Evolutionary conservation across 495 filamentous ascomycete genomes (phyloP).

Genomic region (Aspergillus cavernicola): DNA sequence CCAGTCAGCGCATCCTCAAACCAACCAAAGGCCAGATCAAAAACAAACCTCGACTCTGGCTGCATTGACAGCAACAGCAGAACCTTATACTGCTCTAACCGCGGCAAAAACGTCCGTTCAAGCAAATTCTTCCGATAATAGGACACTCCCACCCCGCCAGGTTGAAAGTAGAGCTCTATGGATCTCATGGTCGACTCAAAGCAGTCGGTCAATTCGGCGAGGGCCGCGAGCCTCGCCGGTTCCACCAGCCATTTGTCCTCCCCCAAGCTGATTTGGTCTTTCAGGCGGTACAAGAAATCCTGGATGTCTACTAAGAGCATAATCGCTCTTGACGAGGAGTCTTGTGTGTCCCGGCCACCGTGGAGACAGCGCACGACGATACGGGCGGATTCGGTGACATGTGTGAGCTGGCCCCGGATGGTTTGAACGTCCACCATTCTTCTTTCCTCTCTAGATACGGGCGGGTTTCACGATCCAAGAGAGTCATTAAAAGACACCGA

Average conservation of each 20-base stretch:
- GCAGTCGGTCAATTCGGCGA: conserved; percentile 21
- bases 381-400: conserved; percentile 15
- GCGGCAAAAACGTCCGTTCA: conserved; percentile 24
- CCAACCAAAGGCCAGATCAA: background rate
- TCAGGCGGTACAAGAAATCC: conserved; percentile 23
- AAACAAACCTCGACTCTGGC: conserved; percentile 24
- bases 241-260: conserved; percentile 29
- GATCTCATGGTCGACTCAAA: conserved; percentile 24
- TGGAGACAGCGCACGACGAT: conserved; percentile 22
- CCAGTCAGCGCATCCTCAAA: background rate
- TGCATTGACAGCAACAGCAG: conserved; percentile 29
- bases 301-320: conserved; percentile 19
- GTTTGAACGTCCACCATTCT: conserved; percentile 19
- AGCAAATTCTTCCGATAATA: conserved; percentile 29
- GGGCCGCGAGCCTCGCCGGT: conserved; percentile 11
- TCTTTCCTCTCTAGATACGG: too few species aligned
- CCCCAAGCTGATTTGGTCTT: conserved; percentile 25
- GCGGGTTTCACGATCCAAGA: too few species aligned
- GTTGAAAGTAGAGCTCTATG: conserved; percentile 33
- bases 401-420: conserved; percentile 15
- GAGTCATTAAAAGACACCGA: too few species aligned
- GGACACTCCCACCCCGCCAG: conserved; percentile 26
- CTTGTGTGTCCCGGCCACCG: conserved; percentile 19
- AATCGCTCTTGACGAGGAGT: conserved; percentile 18
- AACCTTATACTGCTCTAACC: conserved; percentile 31